Base-by-base conservation (phyloP, 441 rosid species). In the Erodium texanum region DNA sequence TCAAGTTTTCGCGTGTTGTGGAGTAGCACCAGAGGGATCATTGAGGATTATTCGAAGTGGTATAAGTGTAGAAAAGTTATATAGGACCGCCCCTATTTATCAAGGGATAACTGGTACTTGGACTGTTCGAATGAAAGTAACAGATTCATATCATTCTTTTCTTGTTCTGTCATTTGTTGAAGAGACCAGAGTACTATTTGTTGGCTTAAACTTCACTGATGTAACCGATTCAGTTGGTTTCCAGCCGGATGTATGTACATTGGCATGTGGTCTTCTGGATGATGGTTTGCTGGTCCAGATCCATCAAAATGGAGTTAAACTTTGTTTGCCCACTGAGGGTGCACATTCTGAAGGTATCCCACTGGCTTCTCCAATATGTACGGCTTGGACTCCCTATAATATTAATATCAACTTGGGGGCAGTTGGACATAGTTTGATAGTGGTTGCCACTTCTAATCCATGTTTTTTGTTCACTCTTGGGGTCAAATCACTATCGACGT, bases 181-280 rank as follows among this genome's bases (percentile, higher is more conserved):
- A 79, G 98, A 94, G 86, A 92, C 97, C 43, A 92, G 99, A 77
- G 87, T 92, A 64, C 85, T 94, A 36, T 88, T 96, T 58, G 99
- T 94, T 70, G 99, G 99, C 69, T 75, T 92, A 76, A 94, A 89
- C 86, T 94, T 94, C 72, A 81, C 84, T 68, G 99, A 94, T 83
- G 94, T 92, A 72, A 94, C 97, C 59, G 99, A 94, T 78, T 85
- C 88, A 32, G 93, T 92, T 78, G 99, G 99, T 73, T 94, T 94
- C 82, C 89, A 77, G 82, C 80, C 98, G 69, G 88, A 94, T 79
- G 96, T 90, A 73, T 88, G 97, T 77, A 92, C 99, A 77, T 83
- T 92, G 81, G 98, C 97, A 68, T 92, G 90, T 83, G 99, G 99
- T 69, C 84, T 94, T 75, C 84, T 86, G 22, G 83, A 79, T 70